These are phyloP conservation scores for Aschersonia sp. DNA, from an alignment of 2,329 filamentous ascomycete species.

Conservation along the genomic window DNA sequence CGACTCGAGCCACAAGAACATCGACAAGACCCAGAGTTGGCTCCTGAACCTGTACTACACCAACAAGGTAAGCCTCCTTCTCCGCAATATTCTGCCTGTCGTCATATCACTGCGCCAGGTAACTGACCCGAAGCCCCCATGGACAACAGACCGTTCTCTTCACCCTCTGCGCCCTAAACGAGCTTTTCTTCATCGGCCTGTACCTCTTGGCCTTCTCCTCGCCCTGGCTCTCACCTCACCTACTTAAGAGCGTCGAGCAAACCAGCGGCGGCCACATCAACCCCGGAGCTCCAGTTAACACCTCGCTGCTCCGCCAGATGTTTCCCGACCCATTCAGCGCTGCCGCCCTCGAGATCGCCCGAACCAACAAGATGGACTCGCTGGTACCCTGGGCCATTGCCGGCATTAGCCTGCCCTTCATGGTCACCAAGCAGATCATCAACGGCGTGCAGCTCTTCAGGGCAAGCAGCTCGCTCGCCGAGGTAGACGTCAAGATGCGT, in stretches of 20 bases:
- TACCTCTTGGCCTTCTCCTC: conserved; percentile 97
- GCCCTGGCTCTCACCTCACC: conserved; percentile 72
- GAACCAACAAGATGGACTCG: conserved; percentile 85
- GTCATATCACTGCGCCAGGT: too few relatives aligned
- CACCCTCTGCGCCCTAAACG: conserved; percentile 78
- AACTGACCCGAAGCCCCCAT: too few relatives aligned
- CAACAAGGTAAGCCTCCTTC: conserved; percentile 55
- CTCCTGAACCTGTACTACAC: conserved; percentile 93
- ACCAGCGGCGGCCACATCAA: conserved; percentile 37
- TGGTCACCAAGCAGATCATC: conserved; percentile 84
- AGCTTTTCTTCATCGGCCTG: conserved; percentile 94
- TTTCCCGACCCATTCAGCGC: conserved; percentile 87
- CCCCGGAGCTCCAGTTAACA: conserved; percentile 55
- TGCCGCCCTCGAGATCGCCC: conserved; percentile 79
- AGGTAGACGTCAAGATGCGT: conserved; percentile 66
- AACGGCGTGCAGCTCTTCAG: conserved; percentile 91
- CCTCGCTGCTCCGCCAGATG: conserved; percentile 55
- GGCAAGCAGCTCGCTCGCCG: conserved; percentile 80
- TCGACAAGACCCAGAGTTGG: conserved; percentile 78
- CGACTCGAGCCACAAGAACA: conserved; percentile 79
- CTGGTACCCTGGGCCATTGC: conserved; percentile 57
- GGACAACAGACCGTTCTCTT: conserved; percentile 67
- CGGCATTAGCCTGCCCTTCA: conserved; percentile 68
- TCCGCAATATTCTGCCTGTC: too few relatives aligned
- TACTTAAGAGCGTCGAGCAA: conserved; percentile 49